phyloP scores from a whole-genome alignment of 73 alveolate species.

The Halteria grandinella region DNA sequence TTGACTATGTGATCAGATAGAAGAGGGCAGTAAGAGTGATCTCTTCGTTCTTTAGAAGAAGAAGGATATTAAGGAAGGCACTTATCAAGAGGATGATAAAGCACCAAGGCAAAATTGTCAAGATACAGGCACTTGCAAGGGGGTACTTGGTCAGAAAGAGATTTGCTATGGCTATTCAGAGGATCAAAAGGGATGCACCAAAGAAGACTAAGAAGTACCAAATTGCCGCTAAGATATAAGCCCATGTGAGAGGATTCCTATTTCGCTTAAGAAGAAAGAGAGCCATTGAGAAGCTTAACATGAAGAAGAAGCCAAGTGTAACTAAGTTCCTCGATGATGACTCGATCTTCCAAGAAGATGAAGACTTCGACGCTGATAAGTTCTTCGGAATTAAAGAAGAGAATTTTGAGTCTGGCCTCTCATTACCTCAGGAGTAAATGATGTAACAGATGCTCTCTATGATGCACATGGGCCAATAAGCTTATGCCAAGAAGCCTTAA shows the following conservation, averaged over 20 bases:
- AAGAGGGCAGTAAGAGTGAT: slow-evolving; percentile 34
- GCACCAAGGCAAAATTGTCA: slow-evolving; percentile 26
- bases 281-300: slow-evolving; percentile 29
- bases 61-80: slow-evolving; percentile 21
- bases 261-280: slow-evolving; percentile 41
- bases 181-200: slow-evolving; percentile 33
- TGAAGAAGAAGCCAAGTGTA: too few species aligned
- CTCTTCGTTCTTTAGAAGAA: not conserved
- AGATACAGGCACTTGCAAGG: slow-evolving; percentile 39
- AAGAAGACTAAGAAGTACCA: slow-evolving; percentile 51
- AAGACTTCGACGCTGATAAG: slow-evolving; percentile 61
- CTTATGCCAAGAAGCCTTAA: not conserved
- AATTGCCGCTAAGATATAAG: slow-evolving; percentile 45
- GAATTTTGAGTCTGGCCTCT: slow-evolving; percentile 18
- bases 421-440: slow-evolving; percentile 55
- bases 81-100: slow-evolving; percentile 3
- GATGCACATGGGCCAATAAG: slow-evolving; percentile 35
- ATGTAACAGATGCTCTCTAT: slow-evolving; percentile 42
- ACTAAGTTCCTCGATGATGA: slow-evolving; percentile 56
- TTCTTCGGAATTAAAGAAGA: slow-evolving; percentile 61
- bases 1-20: slow-evolving; percentile 1
- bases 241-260: slow-evolving; percentile 57
- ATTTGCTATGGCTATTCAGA: not conserved
- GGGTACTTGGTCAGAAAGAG: slow-evolving; percentile 39
- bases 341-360: too few species aligned